These are phyloP conservation scores for Lepraria neglecta DNA, from an alignment of 495 filamentous ascomycete species.

Conservation along the genomic window DNA sequence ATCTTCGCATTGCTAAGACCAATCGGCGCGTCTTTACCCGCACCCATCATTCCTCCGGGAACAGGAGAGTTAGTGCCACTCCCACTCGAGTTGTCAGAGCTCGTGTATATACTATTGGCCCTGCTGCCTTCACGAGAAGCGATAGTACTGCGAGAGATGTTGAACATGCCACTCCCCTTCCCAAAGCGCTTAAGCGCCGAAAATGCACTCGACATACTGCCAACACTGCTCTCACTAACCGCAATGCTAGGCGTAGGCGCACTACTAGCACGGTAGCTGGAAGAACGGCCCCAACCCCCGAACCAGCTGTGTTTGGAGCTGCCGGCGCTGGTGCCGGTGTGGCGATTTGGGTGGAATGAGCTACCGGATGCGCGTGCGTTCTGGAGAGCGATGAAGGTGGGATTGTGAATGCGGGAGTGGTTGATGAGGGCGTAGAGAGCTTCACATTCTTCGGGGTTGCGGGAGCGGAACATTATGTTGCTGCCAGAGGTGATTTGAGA, in stretches of 20 bases:
- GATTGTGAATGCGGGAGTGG: constrained; percentile 74
- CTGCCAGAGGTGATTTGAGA: constrained; percentile 64
- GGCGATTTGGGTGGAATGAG: constrained; percentile 37
- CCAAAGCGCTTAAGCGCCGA: constrained; percentile 70
- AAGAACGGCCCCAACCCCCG: constrained; percentile 30
- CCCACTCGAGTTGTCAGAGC: constrained; percentile 38
- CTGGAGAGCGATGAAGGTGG: constrained; percentile 79
- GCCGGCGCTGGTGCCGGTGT: constrained; percentile 27
- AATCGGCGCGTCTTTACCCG: constrained; percentile 48
- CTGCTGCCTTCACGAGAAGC: constrained; percentile 49
- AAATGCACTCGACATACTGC: constrained; percentile 56
- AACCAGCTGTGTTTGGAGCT: constrained; percentile 27
- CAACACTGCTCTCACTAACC: constrained; percentile 50
- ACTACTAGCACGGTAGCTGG: constrained; percentile 53
- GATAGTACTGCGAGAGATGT: constrained; percentile 62
- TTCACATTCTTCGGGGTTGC: constrained; percentile 68
- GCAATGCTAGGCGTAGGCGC: constrained; percentile 47
- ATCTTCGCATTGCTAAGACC: constrained; percentile 72
- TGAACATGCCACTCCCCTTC: constrained; percentile 60
- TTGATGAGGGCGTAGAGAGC: constrained; percentile 78
- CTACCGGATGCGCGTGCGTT: constrained; percentile 47
- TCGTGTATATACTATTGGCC: constrained; percentile 56
- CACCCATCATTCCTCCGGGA: constrained; percentile 48
- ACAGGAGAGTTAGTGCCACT: constrained; percentile 51
- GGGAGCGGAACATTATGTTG: constrained; percentile 84